A percentile compares a stretch with the other conserved stretches of the same genome.
phyloP scores from a whole-genome alignment of 495 filamentous ascomycete genomes.

The Jackrogersella minutella region DNA sequence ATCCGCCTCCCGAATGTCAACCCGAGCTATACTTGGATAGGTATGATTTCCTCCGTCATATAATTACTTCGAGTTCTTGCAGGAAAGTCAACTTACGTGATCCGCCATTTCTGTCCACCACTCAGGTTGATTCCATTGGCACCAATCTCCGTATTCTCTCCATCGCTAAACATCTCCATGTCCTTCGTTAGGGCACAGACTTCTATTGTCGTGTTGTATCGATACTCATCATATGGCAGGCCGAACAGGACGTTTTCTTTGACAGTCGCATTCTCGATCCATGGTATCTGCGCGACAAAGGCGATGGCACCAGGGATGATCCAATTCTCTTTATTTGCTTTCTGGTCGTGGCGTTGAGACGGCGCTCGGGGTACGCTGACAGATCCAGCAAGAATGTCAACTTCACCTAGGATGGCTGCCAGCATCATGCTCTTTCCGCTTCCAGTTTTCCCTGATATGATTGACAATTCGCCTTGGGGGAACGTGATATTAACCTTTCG shows the following conservation, averaged over 20 bases:
- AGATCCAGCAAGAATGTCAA: conserved; percentile 61
- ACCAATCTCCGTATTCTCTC: conserved; percentile 80
- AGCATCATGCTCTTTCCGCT: conserved; percentile 74
- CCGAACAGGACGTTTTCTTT: conserved; percentile 79
- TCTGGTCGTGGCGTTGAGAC: conserved; percentile 58
- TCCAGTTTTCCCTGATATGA: conserved; percentile 74
- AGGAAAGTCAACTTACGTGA: conserved; percentile 57
- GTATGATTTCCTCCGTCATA: not conserved
- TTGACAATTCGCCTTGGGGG: conserved; percentile 71
- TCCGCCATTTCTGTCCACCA: conserved; percentile 83
- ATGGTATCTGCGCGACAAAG: conserved; percentile 83
- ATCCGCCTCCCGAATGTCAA: not conserved
- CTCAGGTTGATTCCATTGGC: conserved; percentile 85
- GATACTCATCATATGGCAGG: conserved; percentile 67
- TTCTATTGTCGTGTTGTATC: conserved; percentile 70
- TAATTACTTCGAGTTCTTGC: not conserved
- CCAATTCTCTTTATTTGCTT: conserved; percentile 73
- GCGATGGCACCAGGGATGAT: conserved; percentile 72
- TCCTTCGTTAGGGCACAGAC: conserved; percentile 79
- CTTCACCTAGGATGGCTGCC: conserved; percentile 71
- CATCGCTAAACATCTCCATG: conserved; percentile 74
- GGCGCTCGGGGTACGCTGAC: conserved; percentile 61
- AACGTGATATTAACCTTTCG: conserved; percentile 70
- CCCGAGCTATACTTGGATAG: not conserved
- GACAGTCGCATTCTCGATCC: conserved; percentile 85